These are phyloP conservation scores for Fusarium xyrophilum DNA, from an alignment of 2,329 filamentous ascomycete genomes.

Conservation along the genomic window DNA sequence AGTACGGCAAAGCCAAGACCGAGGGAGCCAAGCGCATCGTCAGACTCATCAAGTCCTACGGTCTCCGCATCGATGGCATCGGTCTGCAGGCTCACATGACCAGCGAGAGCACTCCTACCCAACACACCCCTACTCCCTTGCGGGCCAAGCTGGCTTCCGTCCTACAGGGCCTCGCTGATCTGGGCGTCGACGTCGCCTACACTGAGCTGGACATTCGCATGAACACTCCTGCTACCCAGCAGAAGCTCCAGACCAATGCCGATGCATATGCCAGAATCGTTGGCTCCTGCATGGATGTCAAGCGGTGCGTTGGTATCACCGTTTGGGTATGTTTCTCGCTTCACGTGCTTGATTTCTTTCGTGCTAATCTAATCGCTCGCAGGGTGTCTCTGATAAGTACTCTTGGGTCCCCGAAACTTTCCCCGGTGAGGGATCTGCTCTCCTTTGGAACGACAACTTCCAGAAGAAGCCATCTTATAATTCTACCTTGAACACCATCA, in stretches of 20 bases:
- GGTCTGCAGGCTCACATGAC: slow-evolving; percentile 19
- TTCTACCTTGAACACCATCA: slow-evolving; percentile 9
- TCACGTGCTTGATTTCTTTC: fast-evolving
- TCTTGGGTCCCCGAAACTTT: slow-evolving; percentile 11
- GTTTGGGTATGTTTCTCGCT: slow-evolving; percentile 7
- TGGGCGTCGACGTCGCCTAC: slow-evolving; percentile 8
- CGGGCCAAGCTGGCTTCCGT: neutral
- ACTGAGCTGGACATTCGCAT: slow-evolving; percentile 13
- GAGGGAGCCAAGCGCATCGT: slow-evolving; percentile 8
- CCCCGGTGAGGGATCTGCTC: slow-evolving; percentile 4
- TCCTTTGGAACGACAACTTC: slow-evolving; percentile 14
- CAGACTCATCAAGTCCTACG: slow-evolving; percentile 12
- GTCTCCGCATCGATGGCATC: slow-evolving; percentile 14
- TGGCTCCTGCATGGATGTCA: slow-evolving; percentile 15
- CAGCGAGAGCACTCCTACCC: slow-evolving; percentile 20
- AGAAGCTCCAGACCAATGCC: slow-evolving; percentile 13
- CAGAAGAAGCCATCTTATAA: slow-evolving; percentile 18
- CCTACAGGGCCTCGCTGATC: slow-evolving; percentile 1
- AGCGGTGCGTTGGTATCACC: slow-evolving; percentile 16
- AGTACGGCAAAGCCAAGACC: slow-evolving; percentile 9
- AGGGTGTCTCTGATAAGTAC: slow-evolving; percentile 20
- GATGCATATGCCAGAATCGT: slow-evolving; percentile 9
- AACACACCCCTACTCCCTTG: slow-evolving; percentile 6
- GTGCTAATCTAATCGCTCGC: neutral
- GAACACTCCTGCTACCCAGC: slow-evolving; percentile 3